These are phyloP conservation scores for Dispira simplex DNA, from an alignment of 192 early-diverging fungal genomes.

Conservation along the genomic window DNA sequence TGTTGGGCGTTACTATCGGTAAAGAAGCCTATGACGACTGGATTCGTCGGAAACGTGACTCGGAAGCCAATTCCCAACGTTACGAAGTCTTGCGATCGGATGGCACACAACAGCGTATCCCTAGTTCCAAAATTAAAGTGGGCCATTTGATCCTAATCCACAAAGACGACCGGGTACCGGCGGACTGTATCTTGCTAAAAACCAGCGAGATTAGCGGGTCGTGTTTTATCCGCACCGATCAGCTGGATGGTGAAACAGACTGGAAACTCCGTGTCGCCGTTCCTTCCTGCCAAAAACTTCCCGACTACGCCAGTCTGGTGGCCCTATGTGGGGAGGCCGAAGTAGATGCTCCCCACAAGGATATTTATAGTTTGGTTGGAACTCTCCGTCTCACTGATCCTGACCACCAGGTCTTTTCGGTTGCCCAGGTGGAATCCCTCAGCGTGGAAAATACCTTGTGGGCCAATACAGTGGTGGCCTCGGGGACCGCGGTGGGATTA, in stretches of 20 bases:
- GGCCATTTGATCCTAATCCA: conserved; percentile 75
- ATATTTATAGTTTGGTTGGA: conserved; percentile 85
- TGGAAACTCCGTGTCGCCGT: conserved; percentile 90
- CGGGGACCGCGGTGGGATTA: conserved; percentile 71
- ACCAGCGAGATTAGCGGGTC: conserved; percentile 72
- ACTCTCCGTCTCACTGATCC: conserved; percentile 25
- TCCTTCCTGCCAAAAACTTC: conserved; percentile 58
- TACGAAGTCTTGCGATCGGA: conserved; percentile 46
- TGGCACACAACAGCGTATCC: conserved; percentile 37
- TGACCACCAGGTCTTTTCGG: conserved; percentile 4
- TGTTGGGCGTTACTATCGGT: conserved; percentile 74
- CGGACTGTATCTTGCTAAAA: conserved; percentile 75
- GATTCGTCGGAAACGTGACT: conserved; percentile 59
- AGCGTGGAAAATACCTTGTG: conserved; percentile 85
- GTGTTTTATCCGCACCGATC: conserved; percentile 93
- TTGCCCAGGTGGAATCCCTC: conserved; percentile 37
- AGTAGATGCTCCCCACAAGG: conserved; percentile 82
- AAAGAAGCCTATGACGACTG: conserved; percentile 89
- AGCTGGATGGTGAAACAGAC: conserved; percentile 95
- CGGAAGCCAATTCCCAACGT: conserved; percentile 78
- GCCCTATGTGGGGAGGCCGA: conserved; percentile 55
- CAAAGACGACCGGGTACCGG: conserved; percentile 84
- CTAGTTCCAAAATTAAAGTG: conserved; percentile 72
- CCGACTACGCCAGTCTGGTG: conserved; percentile 40
- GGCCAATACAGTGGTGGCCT: conserved; percentile 91